These are phyloP conservation scores for Quillaja saponaria DNA, from an alignment of 306 rosid genomes.

Conservation along the genomic window DNA sequence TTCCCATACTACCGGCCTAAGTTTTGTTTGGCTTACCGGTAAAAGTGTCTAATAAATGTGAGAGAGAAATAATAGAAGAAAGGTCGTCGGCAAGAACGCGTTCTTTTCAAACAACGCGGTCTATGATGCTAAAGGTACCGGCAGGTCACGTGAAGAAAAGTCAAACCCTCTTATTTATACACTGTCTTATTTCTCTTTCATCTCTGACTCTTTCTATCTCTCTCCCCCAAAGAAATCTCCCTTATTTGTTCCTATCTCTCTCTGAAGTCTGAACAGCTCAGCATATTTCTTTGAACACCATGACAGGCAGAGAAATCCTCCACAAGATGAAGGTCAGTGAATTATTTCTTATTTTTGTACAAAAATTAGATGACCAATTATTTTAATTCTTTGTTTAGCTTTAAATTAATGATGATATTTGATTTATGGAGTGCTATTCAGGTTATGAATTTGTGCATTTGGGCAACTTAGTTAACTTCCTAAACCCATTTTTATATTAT, in stretches of 20 bases:
- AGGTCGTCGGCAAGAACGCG: conserved; percentile 43
- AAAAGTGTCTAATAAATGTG: no score
- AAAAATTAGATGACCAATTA: conserved; percentile 2
- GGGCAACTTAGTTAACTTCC: conserved; percentile 18
- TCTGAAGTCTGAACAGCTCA: neutral
- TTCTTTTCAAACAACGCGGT: conserved; percentile 29
- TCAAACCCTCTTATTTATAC: conserved; percentile 30
- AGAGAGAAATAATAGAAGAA: conserved; percentile 1
- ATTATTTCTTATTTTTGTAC: neutral
- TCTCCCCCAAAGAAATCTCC: no score
- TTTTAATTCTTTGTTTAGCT: neutral
- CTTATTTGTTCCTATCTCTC: neutral
- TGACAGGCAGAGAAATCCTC: conserved; percentile 45
- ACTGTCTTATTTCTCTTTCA: neutral
- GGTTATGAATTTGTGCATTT: conserved; percentile 22
- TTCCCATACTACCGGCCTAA: no score
- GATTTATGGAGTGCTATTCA: conserved; percentile 22
- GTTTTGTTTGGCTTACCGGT: no score
- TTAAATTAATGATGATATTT: neutral
- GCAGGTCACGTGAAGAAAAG: conserved; percentile 31
- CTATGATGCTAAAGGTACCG: conserved; percentile 4
- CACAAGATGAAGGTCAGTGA: conserved; percentile 40
- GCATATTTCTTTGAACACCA: conserved; percentile 23
- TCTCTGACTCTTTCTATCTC: neutral
- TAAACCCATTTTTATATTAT: no score